These are phyloP conservation scores for Suillus discolor DNA, from an alignment of 768 basidiomycete species.

Conservation along the genomic window DNA sequence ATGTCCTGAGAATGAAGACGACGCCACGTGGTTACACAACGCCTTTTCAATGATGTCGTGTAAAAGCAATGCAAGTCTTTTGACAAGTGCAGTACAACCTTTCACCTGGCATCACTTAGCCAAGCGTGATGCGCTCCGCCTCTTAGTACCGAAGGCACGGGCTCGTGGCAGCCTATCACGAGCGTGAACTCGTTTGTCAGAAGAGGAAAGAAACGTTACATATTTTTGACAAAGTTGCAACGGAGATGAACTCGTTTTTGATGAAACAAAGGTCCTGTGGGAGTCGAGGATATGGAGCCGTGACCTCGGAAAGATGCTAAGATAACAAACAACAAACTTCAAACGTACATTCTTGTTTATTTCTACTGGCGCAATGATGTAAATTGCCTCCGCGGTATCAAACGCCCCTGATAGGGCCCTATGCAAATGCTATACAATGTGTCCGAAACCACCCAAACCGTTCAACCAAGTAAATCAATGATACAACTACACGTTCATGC, in stretches of 20 bases:
- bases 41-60: too few relatives aligned
- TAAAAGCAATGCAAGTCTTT: too few relatives aligned
- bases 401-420: not conserved
- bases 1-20: not conserved
- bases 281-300: not conserved
- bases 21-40: too few relatives aligned
- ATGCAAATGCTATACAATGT: not conserved
- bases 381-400: not conserved
- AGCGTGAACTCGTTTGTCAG: not conserved
- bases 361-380: not conserved
- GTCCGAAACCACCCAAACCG: not conserved
- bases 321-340: not conserved
- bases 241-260: not conserved
- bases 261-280: not conserved
- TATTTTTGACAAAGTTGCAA: not conserved
- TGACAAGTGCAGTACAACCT: too few relatives aligned
- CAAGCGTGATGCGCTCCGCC: too few relatives aligned
- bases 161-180: too few relatives aligned
- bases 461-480: not conserved
- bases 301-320: not conserved
- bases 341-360: not conserved
- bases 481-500: not conserved
- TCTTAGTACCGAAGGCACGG: too few relatives aligned
- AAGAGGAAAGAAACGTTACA: not conserved
- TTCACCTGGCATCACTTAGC: too few relatives aligned